Conservation (phyloP, 202 grass and related monocot genomes). For the Setaria italica region DNA sequence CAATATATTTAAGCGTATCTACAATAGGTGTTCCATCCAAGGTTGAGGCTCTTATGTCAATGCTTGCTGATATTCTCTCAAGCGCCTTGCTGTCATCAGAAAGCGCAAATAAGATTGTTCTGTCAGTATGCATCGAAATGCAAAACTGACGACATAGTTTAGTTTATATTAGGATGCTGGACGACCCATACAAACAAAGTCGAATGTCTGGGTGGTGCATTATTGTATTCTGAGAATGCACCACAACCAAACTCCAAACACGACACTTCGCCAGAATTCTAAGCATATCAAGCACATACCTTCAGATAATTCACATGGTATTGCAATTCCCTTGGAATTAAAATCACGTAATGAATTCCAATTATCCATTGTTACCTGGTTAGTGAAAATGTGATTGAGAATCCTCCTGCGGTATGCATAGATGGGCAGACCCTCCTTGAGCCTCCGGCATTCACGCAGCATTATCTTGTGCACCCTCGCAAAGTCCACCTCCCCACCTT, state of each 20-base stretch:
- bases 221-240: neutral
- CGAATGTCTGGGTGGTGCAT: neutral
- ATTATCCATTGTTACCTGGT: slow-evolving; percentile 58
- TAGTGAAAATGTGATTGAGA: slow-evolving; percentile 63
- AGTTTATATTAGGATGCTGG: neutral
- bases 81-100: neutral
- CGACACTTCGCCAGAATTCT: neutral
- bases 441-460: slow-evolving; percentile 75
- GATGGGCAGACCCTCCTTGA: slow-evolving; percentile 86
- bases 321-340: slow-evolving; percentile 31
- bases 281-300: slow-evolving; percentile 2
- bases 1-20: neutral
- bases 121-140: neutral
- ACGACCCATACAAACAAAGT: neutral
- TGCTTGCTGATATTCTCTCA: neutral
- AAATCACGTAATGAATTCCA: slow-evolving; percentile 37
- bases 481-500: slow-evolving; percentile 55
- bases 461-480: slow-evolving; percentile 58
- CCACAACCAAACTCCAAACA: neutral
- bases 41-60: neutral
- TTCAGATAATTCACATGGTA: slow-evolving; percentile 15
- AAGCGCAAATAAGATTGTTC: neutral
- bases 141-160: neutral
- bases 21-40: neutral
- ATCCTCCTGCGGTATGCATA: slow-evolving; percentile 66